Conservation (phyloP, 306 rosid genomes). For the Citrullus mucosospermus region DNA sequence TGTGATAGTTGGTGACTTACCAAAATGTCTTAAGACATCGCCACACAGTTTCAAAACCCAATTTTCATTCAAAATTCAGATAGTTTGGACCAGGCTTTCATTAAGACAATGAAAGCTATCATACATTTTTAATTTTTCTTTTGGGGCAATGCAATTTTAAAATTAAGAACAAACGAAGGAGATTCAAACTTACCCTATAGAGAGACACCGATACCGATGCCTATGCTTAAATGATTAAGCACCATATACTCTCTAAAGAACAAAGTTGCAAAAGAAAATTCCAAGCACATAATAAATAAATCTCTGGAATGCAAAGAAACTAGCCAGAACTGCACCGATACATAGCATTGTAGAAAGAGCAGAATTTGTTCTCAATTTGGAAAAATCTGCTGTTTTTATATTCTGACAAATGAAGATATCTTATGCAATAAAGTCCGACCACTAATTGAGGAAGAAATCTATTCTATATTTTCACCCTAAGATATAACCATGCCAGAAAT, state of each 20-base stretch:
- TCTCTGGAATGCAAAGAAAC: background rate
- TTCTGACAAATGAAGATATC: conserved; percentile 13
- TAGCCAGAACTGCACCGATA: background rate
- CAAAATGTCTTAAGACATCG: no score
- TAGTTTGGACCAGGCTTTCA: no score
- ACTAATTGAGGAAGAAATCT: conserved; percentile 6
- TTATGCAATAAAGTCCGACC: background rate
- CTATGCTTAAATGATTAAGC: no score
- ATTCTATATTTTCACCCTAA: conserved; percentile 9
- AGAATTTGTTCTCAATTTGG: conserved; percentile 2
- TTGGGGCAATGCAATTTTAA: no score
- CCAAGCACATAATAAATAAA: background rate
- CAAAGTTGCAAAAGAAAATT: background rate
- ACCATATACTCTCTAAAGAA: background rate
- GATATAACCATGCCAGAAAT: background rate
- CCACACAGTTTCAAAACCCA: no score
- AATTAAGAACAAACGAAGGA: background rate
- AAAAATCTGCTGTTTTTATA: conserved; percentile 8
- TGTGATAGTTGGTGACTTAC: no score
- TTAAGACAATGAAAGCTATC: no score
- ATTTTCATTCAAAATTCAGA: no score
- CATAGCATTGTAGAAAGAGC: conserved; percentile 4
- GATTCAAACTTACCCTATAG: background rate
- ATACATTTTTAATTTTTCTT: no score
- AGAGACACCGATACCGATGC: background rate